Evolutionary conservation across 2,329 filamentous ascomycete genomes (phyloP), one percentile per base, ranked within the genome.

Genomic region (Emergomyces pasteurianus): DNA sequence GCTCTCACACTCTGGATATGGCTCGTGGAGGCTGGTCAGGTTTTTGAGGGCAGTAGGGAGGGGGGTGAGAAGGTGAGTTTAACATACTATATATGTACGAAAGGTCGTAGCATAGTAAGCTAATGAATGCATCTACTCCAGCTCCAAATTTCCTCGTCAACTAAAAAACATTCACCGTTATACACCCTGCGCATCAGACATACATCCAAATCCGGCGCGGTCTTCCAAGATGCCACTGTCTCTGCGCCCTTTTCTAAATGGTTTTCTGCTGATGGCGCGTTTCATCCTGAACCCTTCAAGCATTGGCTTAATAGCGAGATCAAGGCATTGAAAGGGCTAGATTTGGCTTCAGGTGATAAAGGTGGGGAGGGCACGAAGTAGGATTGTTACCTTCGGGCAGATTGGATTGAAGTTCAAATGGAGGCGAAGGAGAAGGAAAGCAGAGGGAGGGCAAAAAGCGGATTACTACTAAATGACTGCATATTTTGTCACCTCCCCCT

Each of bases 1-100:
- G 79, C 82, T 2, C 81, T 97, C 67, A 92, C 89, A 43, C 83
- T 85, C 68, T 99, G 94, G 94, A 84, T 95, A 62, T 88, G 85
- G 81, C 81, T 81, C 28, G 87, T 94, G 28, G 94, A 99, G 79
- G 86, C 86, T 66, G 87, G 89, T 0, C 82, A 85, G 40, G 82
- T 97, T 10, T 99, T 96, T 72, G 82, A 87, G 60, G 94, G 92
- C 0, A 84, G 84, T 14, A 79, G 79, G 59, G 81, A 84, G 16
- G 83, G 85, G 43, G 83, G 85, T 43, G 86, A 84, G 78, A 84
- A 88, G 68, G 75, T 78, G 74, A 64, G 75, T 28, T 38, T 61
- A 63, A 31, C 40, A 42, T 52, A 59, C 28, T 36, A 9, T 5
- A 23, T 26, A 60, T 42, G 47, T 42, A 36, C 49, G 12, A 3